phyloP scores from a whole-genome alignment of 2,329 filamentous ascomycete species.

The Penicillium vulpinum region DNA sequence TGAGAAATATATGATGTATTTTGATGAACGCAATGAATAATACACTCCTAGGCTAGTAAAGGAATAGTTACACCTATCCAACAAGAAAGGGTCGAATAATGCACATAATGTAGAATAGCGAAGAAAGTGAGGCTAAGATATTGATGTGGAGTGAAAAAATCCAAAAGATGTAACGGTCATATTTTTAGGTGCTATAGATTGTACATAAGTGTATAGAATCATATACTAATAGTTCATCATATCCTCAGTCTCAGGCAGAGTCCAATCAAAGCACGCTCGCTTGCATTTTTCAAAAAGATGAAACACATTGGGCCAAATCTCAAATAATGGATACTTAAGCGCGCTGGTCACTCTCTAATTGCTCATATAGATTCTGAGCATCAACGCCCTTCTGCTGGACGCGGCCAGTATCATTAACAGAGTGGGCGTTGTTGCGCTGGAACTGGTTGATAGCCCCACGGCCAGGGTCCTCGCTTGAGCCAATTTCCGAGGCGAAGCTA shows the following conservation, averaged over 20 bases:
- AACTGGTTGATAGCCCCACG: conserved; percentile 47
- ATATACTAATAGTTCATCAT: conserved; percentile 8
- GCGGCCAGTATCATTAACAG: conserved; percentile 28
- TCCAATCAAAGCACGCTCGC: conserved; percentile 10
- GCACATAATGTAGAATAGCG: no score
- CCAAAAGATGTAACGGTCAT: not conserved
- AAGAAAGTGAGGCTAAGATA: not conserved
- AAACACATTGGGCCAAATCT: not conserved
- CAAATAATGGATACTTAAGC: conserved; percentile 18
- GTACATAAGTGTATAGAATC: conserved; percentile 12
- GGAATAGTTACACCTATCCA: no score
- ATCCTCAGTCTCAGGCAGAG: conserved; percentile 1
- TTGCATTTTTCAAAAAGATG: conserved; percentile 1
- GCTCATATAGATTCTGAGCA: conserved; percentile 24
- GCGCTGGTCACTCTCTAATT: conserved; percentile 31
- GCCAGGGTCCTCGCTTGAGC: conserved; percentile 57
- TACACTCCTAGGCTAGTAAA: no score
- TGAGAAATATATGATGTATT: no score
- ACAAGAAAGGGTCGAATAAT: no score
- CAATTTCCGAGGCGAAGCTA: conserved; percentile 55
- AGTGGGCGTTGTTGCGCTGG: conserved; percentile 32
- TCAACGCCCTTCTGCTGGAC: conserved; percentile 29
- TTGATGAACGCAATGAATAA: no score
- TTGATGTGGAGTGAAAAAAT: no score
- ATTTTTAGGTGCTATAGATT: conserved; percentile 11